These are phyloP conservation scores for Salmacisia buchloeana DNA, from an alignment of 1,284 basidiomycete genomes.

Conservation along the genomic window DNA sequence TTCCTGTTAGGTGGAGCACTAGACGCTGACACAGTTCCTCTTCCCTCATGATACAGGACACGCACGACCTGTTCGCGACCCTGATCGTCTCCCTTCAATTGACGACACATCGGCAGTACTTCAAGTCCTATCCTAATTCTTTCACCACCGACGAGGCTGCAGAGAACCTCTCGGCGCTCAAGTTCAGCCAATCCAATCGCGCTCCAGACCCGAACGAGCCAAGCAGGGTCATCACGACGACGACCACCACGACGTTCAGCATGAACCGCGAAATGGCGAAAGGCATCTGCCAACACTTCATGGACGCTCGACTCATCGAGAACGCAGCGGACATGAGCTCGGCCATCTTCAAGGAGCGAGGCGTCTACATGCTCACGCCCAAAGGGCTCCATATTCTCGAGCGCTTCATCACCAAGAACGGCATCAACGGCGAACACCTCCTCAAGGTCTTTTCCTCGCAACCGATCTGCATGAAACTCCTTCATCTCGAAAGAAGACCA, in stretches of 20 bases:
- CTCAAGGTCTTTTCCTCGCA: slow-evolving; percentile 83
- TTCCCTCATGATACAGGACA: slow-evolving; percentile 64
- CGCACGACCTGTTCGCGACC: slow-evolving; percentile 94
- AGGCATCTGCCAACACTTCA: slow-evolving; percentile 98
- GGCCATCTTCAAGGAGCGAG: slow-evolving; percentile 91
- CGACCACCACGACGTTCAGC: slow-evolving; percentile 97
- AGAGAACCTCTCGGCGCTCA: slow-evolving; percentile 84
- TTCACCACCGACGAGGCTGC: slow-evolving; percentile 97
- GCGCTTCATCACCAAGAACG: slow-evolving; percentile 98
- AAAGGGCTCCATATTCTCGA: slow-evolving; percentile 98
- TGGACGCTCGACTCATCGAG: slow-evolving; percentile 95
- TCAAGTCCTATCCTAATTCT: slow-evolving; percentile 86
- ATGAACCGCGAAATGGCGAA: slow-evolving; percentile 99
- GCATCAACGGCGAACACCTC: slow-evolving; percentile 84
- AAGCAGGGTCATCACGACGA: slow-evolving; percentile 92
- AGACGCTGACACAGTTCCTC: slow-evolving; percentile 13
- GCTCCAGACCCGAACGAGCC: slow-evolving; percentile 96
- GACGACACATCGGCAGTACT: slow-evolving; percentile 85
- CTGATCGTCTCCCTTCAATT: slow-evolving; percentile 89
- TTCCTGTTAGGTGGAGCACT: slow-evolving; percentile 8
- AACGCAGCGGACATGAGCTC: slow-evolving; percentile 85
- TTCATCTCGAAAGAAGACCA: slow-evolving; percentile 87
- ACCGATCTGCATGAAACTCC: slow-evolving; percentile 94
- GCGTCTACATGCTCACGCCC: slow-evolving; percentile 89
- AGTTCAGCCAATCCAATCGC: slow-evolving; percentile 98